Conservation (phyloP, 2,329 filamentous ascomycete species). For the Beauveria varroae region DNA sequence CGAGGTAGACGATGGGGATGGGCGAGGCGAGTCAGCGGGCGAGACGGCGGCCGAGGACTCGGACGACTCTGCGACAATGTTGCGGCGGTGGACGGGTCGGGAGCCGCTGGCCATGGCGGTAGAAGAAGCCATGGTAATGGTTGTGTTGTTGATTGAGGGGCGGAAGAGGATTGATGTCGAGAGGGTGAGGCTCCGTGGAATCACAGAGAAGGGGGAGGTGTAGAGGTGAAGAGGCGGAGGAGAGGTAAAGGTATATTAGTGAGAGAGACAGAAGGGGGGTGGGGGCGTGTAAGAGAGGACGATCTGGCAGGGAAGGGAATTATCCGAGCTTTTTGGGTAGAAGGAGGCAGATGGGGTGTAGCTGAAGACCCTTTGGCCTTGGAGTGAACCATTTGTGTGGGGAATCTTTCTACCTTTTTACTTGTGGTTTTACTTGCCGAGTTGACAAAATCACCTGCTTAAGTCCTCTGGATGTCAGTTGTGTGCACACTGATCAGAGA, state of each 20-base stretch:
- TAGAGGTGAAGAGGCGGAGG: neutral
- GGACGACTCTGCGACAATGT: constrained; percentile 37
- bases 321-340: neutral
- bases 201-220: neutral
- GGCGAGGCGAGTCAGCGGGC: constrained; percentile 51
- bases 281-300: constrained; percentile 10
- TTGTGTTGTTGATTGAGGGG: neutral
- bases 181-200: neutral
- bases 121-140: constrained; percentile 37
- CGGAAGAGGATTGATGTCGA: constrained; percentile 4
- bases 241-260: neutral
- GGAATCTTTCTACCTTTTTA: neutral
- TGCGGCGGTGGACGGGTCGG: constrained; percentile 38
- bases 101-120: constrained; percentile 34
- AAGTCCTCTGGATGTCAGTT: neutral
- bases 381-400: constrained; percentile 2
- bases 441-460: neutral
- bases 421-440: neutral
- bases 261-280: constrained; percentile 10
- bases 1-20: constrained; percentile 76
- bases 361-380: neutral
- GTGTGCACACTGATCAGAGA: neutral
- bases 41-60: constrained; percentile 52
- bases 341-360: neutral
- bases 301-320: constrained; percentile 5